Evolutionary conservation across 352 stramenopile species (phyloP).

Genomic region (Pythium volutum): DNA sequence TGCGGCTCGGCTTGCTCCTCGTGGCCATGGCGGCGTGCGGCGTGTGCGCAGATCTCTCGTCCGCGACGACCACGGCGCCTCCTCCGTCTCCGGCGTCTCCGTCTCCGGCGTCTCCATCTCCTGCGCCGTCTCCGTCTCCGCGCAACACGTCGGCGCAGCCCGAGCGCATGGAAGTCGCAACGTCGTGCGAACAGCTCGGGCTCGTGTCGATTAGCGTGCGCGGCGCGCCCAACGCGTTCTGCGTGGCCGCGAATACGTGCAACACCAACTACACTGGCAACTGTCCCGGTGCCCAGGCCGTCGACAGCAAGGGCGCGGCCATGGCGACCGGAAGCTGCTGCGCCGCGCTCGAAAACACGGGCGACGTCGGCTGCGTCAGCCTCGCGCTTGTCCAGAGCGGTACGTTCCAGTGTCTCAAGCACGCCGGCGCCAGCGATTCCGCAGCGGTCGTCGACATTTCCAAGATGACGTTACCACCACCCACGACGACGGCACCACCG

Average conservation of each 20-base stretch:
- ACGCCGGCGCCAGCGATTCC: not conserved
- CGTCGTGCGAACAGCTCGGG: slow-evolving; percentile 13
- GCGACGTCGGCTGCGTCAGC: slow-evolving; percentile 16
- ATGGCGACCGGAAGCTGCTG: slow-evolving; percentile 18
- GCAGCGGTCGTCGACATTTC: slow-evolving; percentile 2
- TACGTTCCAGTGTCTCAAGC: slow-evolving; percentile 12
- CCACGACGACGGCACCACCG: not conserved
- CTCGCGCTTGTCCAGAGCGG: not conserved
- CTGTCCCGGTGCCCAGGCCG: slow-evolving; percentile 10
- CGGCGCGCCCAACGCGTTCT: slow-evolving; percentile 18
- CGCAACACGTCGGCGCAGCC: not conserved
- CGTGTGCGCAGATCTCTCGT: not conserved
- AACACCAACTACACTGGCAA: slow-evolving; percentile 10
- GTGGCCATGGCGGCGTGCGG: not conserved
- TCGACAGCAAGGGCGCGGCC: slow-evolving; percentile 9
- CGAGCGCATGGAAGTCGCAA: not conserved
- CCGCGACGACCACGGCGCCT: not conserved
- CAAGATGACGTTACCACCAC: slow-evolving; percentile 2
- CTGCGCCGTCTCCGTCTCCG: too few species aligned
- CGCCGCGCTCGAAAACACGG: slow-evolving; percentile 7
- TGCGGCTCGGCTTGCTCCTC: not conserved
- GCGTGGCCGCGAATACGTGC: slow-evolving; percentile 10
- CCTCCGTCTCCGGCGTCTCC: too few species aligned
- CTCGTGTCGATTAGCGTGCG: slow-evolving; percentile 8
- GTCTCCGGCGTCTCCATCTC: too few species aligned